phyloP scores from a whole-genome alignment of 805 yeast species.

The Wickerhamiella galacta region DNA sequence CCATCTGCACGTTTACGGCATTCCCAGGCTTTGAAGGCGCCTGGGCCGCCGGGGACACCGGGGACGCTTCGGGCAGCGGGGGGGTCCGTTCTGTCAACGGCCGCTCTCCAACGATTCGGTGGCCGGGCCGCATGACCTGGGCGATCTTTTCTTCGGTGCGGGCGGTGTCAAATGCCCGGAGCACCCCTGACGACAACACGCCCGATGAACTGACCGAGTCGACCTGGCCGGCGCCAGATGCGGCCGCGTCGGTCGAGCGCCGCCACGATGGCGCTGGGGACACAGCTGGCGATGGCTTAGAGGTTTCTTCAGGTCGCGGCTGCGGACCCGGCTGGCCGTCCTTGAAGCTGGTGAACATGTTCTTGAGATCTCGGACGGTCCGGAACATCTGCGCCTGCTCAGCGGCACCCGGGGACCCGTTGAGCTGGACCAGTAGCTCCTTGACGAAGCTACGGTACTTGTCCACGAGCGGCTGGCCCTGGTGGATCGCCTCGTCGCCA shows the following conservation, averaged over 20 bases:
- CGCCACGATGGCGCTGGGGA: conserved; percentile 2
- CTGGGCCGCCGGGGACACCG: neutral
- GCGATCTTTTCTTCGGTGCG: conserved; percentile 4
- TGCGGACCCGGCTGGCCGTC: conserved; percentile 6
- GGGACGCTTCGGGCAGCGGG: neutral
- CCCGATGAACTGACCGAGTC: neutral
- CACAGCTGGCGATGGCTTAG: too few relatives aligned
- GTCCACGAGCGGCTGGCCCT: conserved; percentile 11
- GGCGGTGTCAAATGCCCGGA: conserved; percentile 7
- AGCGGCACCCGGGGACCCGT: conserved; percentile 14
- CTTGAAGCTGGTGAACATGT: conserved; percentile 18
- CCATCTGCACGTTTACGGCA: conserved; percentile 12
- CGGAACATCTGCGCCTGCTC: conserved; percentile 19
- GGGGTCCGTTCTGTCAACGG: neutral
- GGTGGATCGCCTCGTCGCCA: conserved; percentile 4
- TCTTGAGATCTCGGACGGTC: conserved; percentile 17
- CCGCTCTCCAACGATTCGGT: neutral
- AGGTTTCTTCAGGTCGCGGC: neutral
- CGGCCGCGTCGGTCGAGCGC: conserved; percentile 1
- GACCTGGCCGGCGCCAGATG: conserved; percentile 5
- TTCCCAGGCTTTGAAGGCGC: neutral
- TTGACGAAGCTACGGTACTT: conserved; percentile 17
- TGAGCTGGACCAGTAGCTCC: conserved; percentile 17
- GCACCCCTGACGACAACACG: conserved; percentile 2
- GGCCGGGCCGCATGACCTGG: neutral